These are phyloP conservation scores for Penstemon davidsonii DNA, from an alignment of 257 asterid genomes.

Conservation along the genomic window DNA sequence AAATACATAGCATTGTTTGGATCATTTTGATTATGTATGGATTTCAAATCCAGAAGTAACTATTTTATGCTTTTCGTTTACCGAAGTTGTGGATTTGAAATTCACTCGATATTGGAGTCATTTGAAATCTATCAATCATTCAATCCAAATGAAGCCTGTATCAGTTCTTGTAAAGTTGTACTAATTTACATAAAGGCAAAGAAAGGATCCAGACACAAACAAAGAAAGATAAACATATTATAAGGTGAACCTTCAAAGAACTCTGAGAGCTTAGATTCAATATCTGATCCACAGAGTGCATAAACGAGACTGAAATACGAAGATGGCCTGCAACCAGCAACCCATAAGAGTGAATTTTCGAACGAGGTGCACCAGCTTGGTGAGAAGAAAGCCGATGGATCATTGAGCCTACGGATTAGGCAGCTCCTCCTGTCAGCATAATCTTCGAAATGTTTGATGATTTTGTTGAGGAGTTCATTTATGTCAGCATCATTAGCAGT, in stretches of 20 bases:
- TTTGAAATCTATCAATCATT: too few relatives aligned
- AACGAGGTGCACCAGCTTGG: slow-evolving; percentile 26
- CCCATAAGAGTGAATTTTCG: slow-evolving; percentile 28
- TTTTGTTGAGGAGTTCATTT: slow-evolving; percentile 4
- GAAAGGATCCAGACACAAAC: too few relatives aligned
- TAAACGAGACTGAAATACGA: slow-evolving; percentile 27
- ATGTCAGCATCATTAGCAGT: neutral
- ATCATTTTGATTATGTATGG: too few relatives aligned
- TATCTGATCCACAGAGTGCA: slow-evolving; percentile 26
- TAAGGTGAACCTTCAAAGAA: slow-evolving; percentile 15
- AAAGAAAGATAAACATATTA: too few relatives aligned
- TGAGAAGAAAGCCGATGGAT: slow-evolving; percentile 17
- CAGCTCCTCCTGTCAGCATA: slow-evolving; percentile 12
- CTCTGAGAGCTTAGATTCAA: slow-evolving; percentile 17
- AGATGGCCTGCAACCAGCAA: slow-evolving; percentile 32
- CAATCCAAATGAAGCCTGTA: too few relatives aligned
- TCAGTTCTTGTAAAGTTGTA: too few relatives aligned
- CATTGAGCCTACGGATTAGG: slow-evolving; percentile 9
- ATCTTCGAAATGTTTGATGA: slow-evolving; percentile 10
- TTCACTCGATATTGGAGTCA: too few relatives aligned
- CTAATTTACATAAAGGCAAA: too few relatives aligned
- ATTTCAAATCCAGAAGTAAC: too few relatives aligned
- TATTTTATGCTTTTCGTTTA: too few relatives aligned
- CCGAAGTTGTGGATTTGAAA: too few relatives aligned
- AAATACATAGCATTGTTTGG: too few relatives aligned